Evolutionary conservation across 768 basidiomycete genomes (phyloP), one percentile per base, ranked within the genome.

Genomic region (Lactarius psammicola): DNA sequence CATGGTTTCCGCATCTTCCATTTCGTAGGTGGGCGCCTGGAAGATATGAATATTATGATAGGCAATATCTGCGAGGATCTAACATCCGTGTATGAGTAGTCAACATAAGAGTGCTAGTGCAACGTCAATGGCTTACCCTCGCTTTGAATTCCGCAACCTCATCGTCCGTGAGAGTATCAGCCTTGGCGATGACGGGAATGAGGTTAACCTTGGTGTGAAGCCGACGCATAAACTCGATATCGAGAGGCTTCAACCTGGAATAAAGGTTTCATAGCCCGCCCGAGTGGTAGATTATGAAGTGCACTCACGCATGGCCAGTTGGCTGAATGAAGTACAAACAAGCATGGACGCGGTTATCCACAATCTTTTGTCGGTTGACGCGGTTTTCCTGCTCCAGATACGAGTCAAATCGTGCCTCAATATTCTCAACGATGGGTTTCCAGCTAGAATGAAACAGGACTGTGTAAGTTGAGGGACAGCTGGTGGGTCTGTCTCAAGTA

Each of bases 311-410:
- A 77, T 99, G 97, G 66, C 97, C 96, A 1, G 96, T 98, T 40
- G 97, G 94, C 74, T 98, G 95, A 70, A 99, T 95, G 77, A 99
- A 99, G 82, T 99, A 99, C 64, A 99, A 83, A 78, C 97, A 98
- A 18, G 97, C 97, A 76, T 99, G 97, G 49, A 99, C 92, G 56
- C 97, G 89, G 80, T 98, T 98, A 81, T 99, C 97, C 57, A 90
- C 86, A 67, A 97, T 85, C 77, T 98, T 98, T 73, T 80, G 83
- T 60, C 97, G 82, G 81, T 98, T 98, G 71, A 98, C 95, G 69
- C 96, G 90, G 80, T 97, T 98, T 81, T 99, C 97, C 76, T 98
- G 95, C 75, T 98, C 96, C 70, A 98, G 81, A 78, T 96, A 99
- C 2, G 94, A 91, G 75, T 98, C 97, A 72, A 97, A 98, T 60